Percentiles rank a stretch among this genome's conserved stretches.
These are phyloP conservation scores for Trametes sp. DNA, from an alignment of 1,284 basidiomycete species.

Conservation along the genomic window DNA sequence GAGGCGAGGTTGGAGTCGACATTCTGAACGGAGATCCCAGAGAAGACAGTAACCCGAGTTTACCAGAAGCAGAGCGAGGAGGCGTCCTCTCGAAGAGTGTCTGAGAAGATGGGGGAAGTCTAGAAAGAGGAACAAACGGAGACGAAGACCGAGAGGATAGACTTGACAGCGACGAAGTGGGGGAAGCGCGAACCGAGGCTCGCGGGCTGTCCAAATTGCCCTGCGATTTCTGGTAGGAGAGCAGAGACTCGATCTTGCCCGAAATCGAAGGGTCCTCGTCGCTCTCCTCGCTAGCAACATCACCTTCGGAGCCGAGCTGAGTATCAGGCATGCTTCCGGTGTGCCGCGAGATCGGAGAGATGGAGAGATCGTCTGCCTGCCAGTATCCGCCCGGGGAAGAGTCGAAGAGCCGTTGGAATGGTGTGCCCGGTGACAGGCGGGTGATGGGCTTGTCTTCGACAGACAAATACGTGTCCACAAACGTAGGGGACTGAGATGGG, in stretches of 20 bases:
- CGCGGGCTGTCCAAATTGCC: slow-evolving; percentile 19
- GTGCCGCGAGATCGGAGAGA: slow-evolving; percentile 35
- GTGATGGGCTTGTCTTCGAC: slow-evolving; percentile 23
- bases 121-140: slow-evolving; percentile 23
- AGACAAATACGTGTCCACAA: slow-evolving; percentile 15
- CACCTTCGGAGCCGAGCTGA: slow-evolving; percentile 6
- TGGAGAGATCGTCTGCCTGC: slow-evolving; percentile 26
- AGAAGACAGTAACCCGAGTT: slow-evolving; percentile 11
- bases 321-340: not conserved
- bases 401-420: slow-evolving; percentile 33
- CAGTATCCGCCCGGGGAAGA: slow-evolving; percentile 36
- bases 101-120: slow-evolving; percentile 22
- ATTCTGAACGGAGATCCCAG: slow-evolving; percentile 22
- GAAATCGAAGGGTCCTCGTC: slow-evolving; percentile 2
- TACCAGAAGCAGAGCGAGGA: slow-evolving; percentile 14
- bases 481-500: slow-evolving; percentile 21
- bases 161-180: slow-evolving; percentile 30
- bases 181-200: slow-evolving; percentile 5
- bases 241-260: slow-evolving; percentile 30
- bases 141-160: slow-evolving; percentile 34
- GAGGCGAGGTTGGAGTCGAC: not conserved
- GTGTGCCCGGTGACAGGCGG: slow-evolving; percentile 30
- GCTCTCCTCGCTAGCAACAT: slow-evolving; percentile 7
- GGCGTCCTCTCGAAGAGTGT: slow-evolving; percentile 15
- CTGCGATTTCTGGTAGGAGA: slow-evolving; percentile 28